Percentiles rank a stretch among this genome's conserved stretches.
These are phyloP conservation scores for Phytophthora fragariaefolia DNA, from an alignment of 352 stramenopile genomes.

Conservation along the genomic window DNA sequence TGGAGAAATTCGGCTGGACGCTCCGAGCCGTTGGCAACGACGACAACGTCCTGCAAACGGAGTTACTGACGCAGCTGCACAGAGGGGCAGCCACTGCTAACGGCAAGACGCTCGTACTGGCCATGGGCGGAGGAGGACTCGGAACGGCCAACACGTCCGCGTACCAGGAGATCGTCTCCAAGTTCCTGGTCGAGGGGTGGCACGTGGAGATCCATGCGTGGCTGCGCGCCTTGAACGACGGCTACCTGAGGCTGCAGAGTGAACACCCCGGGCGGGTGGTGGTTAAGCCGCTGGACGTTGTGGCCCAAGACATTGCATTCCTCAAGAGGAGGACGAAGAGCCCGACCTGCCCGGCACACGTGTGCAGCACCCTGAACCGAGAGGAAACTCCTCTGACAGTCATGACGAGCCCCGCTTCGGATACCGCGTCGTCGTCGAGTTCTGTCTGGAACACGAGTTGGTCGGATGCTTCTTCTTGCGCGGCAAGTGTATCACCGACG, in stretches of 20 bases:
- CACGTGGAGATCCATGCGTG: conserved; percentile 36
- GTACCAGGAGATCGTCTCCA: conserved; percentile 23
- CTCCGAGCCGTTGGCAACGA: conserved; percentile 8
- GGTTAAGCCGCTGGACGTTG: conserved; percentile 31
- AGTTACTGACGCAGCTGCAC: conserved; percentile 25
- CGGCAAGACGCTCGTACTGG: conserved; percentile 30
- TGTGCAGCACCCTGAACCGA: conserved; percentile 2
- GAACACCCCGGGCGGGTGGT: conserved; percentile 16
- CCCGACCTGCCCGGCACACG: neutral
- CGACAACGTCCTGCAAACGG: conserved; percentile 15
- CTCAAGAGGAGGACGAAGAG: conserved; percentile 9
- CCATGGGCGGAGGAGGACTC: conserved; percentile 15
- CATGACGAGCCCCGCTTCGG: conserved; percentile 5
- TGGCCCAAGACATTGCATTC: conserved; percentile 16
- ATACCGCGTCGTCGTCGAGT: conserved; percentile 3
- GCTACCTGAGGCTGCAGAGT: conserved; percentile 20
- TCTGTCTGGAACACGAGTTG: neutral
- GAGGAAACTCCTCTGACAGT: conserved; percentile 8
- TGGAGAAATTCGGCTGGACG: conserved; percentile 27
- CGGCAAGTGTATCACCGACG: conserved; percentile 8
- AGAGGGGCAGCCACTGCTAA: conserved; percentile 14
- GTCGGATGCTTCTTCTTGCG: neutral
- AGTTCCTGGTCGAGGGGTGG: conserved; percentile 28
- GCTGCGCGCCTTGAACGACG: conserved; percentile 30
- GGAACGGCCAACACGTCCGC: conserved; percentile 13